Evolutionary conservation across 495 filamentous ascomycete species (phyloP), one percentile per base, ranked within the genome.

Genomic region (Talaromyces liani): DNA sequence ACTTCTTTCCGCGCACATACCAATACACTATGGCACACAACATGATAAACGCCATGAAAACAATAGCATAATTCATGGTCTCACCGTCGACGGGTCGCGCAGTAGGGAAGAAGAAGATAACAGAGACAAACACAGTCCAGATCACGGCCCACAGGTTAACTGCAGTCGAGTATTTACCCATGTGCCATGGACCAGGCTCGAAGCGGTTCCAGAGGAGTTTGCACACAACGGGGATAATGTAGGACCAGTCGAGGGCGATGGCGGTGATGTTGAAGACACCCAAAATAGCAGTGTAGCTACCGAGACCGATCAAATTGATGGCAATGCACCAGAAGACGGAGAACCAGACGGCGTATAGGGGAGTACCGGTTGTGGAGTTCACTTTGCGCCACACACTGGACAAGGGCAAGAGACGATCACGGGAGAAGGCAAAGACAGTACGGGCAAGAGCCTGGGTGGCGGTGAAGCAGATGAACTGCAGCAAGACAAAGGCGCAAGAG

Each of bases 241-340:
- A 88, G 47, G 76, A 80, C 77, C 84, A 82, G 67, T 88, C 86
- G n/a, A 87, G 72, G 8, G 84, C 83, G 56, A 88, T 86, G 20
- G 85, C 80, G 63, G 81, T 85, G 10, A 87, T 74, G 62, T 86
- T 87, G 74, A 88, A 88, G 10, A 88, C 82, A 61, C 83, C 86
- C 8, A 71, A 63, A 56, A 88, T 87, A 58, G 86, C 84, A 58
- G 78, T 82, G 61, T 85, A 83, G 16, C 81, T 85, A 20, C 83
- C 84, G 20, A 88, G 72, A n/a, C 80, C 85, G 65, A 88, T 83
- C 66, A 88, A 70, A 67, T 86, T 87, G 69, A 88, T 86, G 4
- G 72, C 72, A 56, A 88, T 81, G 67, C 79, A 85, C 34, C 79
- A 80, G 34, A 79, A 74, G 41, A 81, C 76, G 31, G 81, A 85